Evolutionary conservation across 2,329 filamentous ascomycete genomes (phyloP).

Genomic region (Exophiala oligosperma): DNA sequence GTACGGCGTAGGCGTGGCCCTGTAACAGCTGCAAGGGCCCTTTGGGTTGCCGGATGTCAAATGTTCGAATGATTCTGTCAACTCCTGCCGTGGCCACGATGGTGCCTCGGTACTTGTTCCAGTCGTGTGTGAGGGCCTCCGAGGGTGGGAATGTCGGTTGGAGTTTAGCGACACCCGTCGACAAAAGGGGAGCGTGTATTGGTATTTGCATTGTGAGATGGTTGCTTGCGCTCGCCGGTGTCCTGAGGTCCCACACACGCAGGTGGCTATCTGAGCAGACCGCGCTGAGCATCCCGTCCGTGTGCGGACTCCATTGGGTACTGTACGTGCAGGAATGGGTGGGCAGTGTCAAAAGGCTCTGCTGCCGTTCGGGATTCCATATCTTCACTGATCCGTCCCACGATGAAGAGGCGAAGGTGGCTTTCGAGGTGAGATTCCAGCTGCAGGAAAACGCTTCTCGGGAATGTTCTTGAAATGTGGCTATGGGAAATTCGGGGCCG

Average conservation of each 20-base stretch:
- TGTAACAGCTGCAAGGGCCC: constrained; percentile 73
- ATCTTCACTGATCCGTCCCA: constrained; percentile 98
- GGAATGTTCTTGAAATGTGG: constrained; percentile 90
- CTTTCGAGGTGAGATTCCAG: constrained; percentile 91
- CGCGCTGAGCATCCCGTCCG: constrained; percentile 79
- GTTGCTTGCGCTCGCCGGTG: constrained; percentile 80
- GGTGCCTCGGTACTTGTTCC: constrained; percentile 94
- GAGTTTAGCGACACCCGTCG: constrained; percentile 24
- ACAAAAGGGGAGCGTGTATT: constrained; percentile 63
- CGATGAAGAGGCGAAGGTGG: constrained; percentile 84
- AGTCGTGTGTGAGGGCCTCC: constrained; percentile 92
- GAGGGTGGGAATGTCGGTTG: constrained; percentile 58
- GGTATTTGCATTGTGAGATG: constrained; percentile 82
- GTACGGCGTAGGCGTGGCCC: constrained; percentile 89
- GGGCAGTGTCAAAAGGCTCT: constrained; percentile 80
- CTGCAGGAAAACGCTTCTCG: constrained; percentile 88
- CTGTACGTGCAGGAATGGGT: constrained; percentile 94
- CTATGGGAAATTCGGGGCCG: constrained; percentile 75
- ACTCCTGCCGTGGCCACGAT: constrained; percentile 87
- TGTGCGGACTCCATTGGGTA: constrained; percentile 85
- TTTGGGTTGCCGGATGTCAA: constrained; percentile 78
- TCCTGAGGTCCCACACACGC: constrained; percentile 87
- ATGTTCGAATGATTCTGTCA: constrained; percentile 81
- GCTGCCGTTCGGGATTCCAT: constrained; percentile 76
- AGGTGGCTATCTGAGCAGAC: constrained; percentile 88